Evolutionary conservation across 768 basidiomycete species (phyloP).

Genomic region (Collybiopsis luxurians): DNA sequence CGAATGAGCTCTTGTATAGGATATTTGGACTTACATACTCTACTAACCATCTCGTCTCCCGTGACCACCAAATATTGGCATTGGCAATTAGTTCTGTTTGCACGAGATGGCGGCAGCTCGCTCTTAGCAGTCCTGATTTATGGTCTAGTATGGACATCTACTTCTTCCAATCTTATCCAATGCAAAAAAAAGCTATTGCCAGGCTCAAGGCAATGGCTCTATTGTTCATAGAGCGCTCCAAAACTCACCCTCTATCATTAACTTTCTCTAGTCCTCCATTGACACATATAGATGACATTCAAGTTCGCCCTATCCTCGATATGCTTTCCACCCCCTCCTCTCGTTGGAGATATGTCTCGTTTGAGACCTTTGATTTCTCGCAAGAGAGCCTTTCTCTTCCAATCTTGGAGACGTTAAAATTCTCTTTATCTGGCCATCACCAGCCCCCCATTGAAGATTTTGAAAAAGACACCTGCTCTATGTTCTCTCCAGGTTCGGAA

Average conservation of each 20-base stretch:
- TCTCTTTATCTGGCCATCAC: neutral
- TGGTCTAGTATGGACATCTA: neutral
- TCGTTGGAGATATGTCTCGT: neutral
- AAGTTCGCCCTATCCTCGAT: neutral
- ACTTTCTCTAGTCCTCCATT: neutral
- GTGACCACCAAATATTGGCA: neutral
- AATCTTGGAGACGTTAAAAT: neutral
- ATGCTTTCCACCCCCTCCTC: neutral
- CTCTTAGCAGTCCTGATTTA: neutral
- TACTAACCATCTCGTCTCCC: neutral
- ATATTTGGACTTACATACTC: neutral
- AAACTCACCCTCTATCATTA: neutral
- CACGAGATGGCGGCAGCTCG: neutral
- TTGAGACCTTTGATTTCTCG: neutral
- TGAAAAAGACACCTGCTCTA: neutral
- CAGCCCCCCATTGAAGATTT: too few species aligned
- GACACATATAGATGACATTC: neutral
- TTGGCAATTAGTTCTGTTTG: neutral
- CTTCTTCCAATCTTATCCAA: neutral
- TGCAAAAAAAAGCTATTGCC: neutral
- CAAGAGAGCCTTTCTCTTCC: neutral
- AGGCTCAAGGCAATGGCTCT: neutral
- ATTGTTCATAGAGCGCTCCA: neutral
- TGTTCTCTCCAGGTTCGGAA: neutral
- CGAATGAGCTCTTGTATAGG: neutral